These are phyloP conservation scores for Musa beccarii DNA, from an alignment of 176 grass and related monocot genomes.

Conservation along the genomic window DNA sequence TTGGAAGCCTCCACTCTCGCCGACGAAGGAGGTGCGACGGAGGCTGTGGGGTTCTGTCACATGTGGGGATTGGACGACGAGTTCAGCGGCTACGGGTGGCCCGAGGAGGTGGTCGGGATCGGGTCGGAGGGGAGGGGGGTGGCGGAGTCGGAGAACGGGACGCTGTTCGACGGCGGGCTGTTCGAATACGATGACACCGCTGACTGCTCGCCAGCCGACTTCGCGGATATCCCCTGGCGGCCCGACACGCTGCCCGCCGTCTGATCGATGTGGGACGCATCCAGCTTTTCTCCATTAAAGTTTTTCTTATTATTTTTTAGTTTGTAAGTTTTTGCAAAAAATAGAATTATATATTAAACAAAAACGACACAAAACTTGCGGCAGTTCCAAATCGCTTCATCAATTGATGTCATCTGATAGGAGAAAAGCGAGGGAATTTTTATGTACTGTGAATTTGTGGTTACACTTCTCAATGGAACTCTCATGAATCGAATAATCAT, in stretches of 20 bases:
- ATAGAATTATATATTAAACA: neutral
- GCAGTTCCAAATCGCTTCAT: no score
- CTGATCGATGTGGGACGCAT: neutral
- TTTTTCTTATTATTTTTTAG: neutral
- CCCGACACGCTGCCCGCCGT: constrained; percentile 9
- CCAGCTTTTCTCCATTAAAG: no score
- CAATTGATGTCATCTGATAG: no score
- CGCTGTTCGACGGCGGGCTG: neutral
- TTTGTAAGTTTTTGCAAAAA: neutral
- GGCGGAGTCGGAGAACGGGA: neutral
- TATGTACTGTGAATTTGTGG: no score
- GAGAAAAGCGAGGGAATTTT: no score
- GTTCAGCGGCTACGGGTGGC: constrained; percentile 5
- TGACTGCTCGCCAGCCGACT: constrained; percentile 7
- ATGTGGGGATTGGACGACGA: constrained; percentile 39
- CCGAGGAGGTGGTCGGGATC: neutral
- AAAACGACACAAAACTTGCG: no score
- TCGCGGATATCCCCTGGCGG: constrained; percentile 5
- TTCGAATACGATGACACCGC: neutral
- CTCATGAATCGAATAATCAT: no score
- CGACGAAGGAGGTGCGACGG: neutral
- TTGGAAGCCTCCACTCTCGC: neutral
- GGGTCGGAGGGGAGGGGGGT: neutral
- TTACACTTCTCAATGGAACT: no score
- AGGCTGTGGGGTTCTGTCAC: constrained; percentile 9